Conservation (phyloP, 345 rosid species). For the Dimocarpus longan region DNA sequence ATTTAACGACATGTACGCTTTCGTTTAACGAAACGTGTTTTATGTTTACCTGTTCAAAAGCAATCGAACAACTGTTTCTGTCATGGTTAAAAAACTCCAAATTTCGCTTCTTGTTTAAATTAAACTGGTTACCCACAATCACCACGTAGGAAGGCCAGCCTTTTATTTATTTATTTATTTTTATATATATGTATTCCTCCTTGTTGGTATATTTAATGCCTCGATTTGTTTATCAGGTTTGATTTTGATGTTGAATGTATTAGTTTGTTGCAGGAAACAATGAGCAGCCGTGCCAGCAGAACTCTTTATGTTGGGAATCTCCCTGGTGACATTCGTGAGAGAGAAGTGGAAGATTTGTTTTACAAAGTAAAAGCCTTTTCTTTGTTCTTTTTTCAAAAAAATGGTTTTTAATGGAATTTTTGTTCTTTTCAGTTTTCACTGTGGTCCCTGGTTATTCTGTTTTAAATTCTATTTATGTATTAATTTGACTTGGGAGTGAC, state of each 20-base stretch:
- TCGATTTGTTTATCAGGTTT: not conserved
- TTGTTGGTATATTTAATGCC: not conserved
- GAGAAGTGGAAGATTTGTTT: conserved; percentile 98
- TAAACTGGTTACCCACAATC: not conserved
- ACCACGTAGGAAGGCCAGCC: not conserved
- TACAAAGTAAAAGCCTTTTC: conserved; percentile 56
- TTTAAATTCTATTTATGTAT: not conserved
- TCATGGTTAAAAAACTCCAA: not conserved
- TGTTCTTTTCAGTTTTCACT: not conserved
- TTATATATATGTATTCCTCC: not conserved
- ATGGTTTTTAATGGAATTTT: not conserved
- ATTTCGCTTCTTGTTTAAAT: not conserved
- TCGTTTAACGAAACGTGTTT: not conserved
- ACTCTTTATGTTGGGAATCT: conserved; percentile 97
- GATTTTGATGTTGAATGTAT: not conserved
- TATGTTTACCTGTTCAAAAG: not conserved
- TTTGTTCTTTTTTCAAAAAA: not conserved
- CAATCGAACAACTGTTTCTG: not conserved
- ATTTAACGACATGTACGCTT: too few relatives aligned
- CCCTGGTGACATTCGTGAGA: conserved; percentile 92
- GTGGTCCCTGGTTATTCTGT: not conserved
- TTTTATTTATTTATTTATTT: not conserved
- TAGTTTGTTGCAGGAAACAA: conserved; percentile 26
- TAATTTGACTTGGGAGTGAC: not conserved
- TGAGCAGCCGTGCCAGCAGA: conserved; percentile 88